phyloP scores from a whole-genome alignment of 2,329 filamentous ascomycete species.

The Calonectria leucothoes region DNA sequence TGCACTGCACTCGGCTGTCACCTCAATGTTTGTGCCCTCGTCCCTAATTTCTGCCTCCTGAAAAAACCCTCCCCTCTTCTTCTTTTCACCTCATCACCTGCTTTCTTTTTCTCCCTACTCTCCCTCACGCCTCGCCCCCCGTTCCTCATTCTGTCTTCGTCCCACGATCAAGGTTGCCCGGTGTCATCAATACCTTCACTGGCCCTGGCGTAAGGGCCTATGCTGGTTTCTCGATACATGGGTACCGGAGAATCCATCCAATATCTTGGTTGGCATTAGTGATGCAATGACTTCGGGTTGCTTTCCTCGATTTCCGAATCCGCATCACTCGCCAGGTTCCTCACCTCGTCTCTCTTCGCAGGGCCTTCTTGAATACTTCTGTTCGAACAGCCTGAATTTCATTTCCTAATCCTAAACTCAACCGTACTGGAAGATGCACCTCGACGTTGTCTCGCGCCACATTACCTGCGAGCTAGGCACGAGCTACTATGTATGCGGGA shows the following conservation, averaged over 20 bases:
- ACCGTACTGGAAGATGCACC: constrained; percentile 21
- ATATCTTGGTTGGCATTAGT: background rate
- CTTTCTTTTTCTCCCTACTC: constrained; percentile 1
- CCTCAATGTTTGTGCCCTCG: constrained; percentile 6
- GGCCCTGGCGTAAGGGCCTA: too few species aligned
- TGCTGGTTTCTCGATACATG: background rate
- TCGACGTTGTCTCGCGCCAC: constrained; percentile 13
- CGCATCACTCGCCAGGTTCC: background rate
- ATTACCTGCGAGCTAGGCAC: constrained; percentile 44
- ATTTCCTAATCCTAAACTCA: background rate
- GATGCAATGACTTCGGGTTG: background rate
- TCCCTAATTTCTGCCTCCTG: background rate
- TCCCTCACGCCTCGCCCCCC: background rate
- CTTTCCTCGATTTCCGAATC: background rate
- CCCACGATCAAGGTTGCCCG: background rate
- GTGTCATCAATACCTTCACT: background rate
- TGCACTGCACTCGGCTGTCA: constrained; percentile 13
- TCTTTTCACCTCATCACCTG: background rate
- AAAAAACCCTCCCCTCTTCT: background rate
- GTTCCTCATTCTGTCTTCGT: background rate
- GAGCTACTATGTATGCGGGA: constrained; percentile 52
- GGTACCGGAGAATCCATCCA: background rate
- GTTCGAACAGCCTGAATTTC: background rate
- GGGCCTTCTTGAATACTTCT: background rate
- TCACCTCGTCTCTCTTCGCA: background rate